Evolutionary conservation across 495 filamentous ascomycete species (phyloP), one percentile per base, ranked within the genome.

Genomic region (Penicillium crystallinum): DNA sequence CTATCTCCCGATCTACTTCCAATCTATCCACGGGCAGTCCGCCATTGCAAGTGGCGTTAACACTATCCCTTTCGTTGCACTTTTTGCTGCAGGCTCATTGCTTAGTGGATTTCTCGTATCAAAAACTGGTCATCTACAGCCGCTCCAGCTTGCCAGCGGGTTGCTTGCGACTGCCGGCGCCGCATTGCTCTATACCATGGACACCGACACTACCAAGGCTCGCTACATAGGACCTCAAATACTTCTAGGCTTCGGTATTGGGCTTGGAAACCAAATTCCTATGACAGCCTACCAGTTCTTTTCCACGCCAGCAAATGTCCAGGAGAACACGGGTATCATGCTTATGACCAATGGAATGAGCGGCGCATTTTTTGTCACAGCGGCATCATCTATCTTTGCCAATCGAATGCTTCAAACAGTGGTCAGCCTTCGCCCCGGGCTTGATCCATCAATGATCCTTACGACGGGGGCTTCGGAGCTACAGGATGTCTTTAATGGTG

Each of bases 1-100:
- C 39, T 49, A 61, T 34, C 83, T 10, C 78, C 85, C 61, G 81
- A 86, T 69, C 71, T 79, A 62, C 22, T 90, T 91, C 74, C 89
- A 92, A 63, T 78, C 85, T 8, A 81, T 91, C 58, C 79, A 87
- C 61, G 79, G 75, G 31, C 76, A 77, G 2, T 71, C 67, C 1
- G 84, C 88, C 9, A 75, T 80, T 5, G 52, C 71, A 8, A 84
- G 81, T 3, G 88, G 88, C 25, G 79, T 90, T 46, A 74, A 75
- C 37, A 85, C 81, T 56, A 67, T 91, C 23, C 86, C 88, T 0
- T 67, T 85, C 52, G 71, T 56, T 39, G 30, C 46, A 46, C 18
- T 39, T 46, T 40, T 17, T 21, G 38, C 19, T 40, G 19, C 19
- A 11, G 38, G 19, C 9, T 40, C 38, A 18, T 40, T 25, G 19